A percentile compares a stretch with the other conserved stretches of the same genome.
phyloP scores from a whole-genome alignment of 371 early-diverging fungal genomes.

The Mortierella sp. region DNA sequence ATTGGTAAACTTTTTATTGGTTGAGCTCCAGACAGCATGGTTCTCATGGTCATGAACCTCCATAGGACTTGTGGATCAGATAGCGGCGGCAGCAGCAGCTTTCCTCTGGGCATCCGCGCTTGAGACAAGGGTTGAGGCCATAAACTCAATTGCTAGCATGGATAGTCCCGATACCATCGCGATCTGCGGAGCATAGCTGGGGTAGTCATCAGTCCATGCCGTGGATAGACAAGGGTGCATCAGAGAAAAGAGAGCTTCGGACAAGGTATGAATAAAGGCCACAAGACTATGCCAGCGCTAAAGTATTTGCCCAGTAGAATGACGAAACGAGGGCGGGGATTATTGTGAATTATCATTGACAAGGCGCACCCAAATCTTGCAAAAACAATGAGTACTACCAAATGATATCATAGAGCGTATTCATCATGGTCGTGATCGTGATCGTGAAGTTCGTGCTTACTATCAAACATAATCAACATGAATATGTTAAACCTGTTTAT shows the following conservation, averaged over 20 bases:
- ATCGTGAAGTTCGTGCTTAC: constrained; percentile 31
- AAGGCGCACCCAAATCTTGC: constrained; percentile 58
- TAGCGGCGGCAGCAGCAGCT: constrained; percentile 15
- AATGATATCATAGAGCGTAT: constrained; percentile 65
- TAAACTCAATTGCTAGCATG: constrained; percentile 68
- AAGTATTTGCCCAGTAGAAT: constrained; percentile 67
- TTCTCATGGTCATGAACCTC: constrained; percentile 22
- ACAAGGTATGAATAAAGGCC: constrained; percentile 80
- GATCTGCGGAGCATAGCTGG: constrained; percentile 64
- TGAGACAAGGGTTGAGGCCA: constrained; percentile 58
- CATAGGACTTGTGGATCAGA: constrained; percentile 4
- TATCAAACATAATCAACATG: neutral
- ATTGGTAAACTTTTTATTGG: constrained; percentile 21
- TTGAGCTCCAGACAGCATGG: constrained; percentile 9
- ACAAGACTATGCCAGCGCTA: constrained; percentile 86
- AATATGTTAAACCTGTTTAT: neutral
- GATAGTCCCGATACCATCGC: constrained; percentile 68
- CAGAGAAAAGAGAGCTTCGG: constrained; percentile 59
- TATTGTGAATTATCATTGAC: constrained; percentile 36
- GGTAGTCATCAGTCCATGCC: constrained; percentile 58
- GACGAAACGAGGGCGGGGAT: constrained; percentile 18
- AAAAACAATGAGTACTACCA: constrained; percentile 71
- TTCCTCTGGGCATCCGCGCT: constrained; percentile 38
- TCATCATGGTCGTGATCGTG: constrained; percentile 43
- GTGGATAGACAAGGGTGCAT: constrained; percentile 61